Evolutionary conservation across 305 asterid genomes (phyloP).

Genomic region (Solanum hybrid): DNA sequence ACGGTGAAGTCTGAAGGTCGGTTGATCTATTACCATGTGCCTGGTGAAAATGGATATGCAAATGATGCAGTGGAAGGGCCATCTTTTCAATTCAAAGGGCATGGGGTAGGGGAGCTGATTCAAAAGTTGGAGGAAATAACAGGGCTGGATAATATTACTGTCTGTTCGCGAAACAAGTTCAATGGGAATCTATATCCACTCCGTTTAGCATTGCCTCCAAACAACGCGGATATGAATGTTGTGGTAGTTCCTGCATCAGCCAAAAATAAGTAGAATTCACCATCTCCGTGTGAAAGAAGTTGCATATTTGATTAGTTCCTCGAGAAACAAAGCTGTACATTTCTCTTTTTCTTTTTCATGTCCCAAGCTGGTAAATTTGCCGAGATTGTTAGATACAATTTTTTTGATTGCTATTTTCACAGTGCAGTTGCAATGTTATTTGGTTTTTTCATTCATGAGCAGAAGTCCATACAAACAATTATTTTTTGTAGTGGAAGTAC

Average conservation of each 20-base stretch:
- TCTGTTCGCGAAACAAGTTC: constrained; percentile 50
- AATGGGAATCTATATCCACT: constrained; percentile 72
- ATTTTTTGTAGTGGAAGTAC: not conserved
- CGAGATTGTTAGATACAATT: not conserved
- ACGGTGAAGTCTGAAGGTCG: constrained; percentile 51
- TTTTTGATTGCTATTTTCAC: not conserved
- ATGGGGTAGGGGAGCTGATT: constrained; percentile 53
- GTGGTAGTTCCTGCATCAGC: constrained; percentile 72
- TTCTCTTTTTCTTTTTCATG: not conserved
- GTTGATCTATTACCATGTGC: constrained; percentile 49
- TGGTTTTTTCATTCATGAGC: not conserved
- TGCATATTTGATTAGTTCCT: not conserved
- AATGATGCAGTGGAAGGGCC: constrained; percentile 36
- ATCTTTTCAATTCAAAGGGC: constrained; percentile 58
- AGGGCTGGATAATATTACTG: constrained; percentile 45
- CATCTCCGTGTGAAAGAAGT: not conserved
- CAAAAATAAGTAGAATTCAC: constrained; percentile 26
- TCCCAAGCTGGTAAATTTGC: not conserved
- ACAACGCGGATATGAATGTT: constrained; percentile 65
- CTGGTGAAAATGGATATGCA: constrained; percentile 47
- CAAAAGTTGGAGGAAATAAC: constrained; percentile 64
- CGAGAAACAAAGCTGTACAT: not conserved
- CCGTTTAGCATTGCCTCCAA: constrained; percentile 79
- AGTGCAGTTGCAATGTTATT: not conserved
- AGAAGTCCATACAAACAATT: not conserved